Base-by-base conservation (phyloP, 345 rosid species). In the Citrus unshiu region DNA sequence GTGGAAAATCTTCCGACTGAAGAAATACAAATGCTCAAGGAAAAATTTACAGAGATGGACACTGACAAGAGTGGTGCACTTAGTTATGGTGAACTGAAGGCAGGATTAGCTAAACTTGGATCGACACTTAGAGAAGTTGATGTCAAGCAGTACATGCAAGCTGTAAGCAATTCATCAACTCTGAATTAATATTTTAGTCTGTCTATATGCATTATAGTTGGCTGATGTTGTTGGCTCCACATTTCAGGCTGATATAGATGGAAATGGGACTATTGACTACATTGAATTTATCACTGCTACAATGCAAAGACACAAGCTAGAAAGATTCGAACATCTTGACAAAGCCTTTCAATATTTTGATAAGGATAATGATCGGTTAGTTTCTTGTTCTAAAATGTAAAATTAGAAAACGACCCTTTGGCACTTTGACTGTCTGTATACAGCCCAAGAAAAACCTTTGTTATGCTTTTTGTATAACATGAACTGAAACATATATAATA, bases 301-400 rank as follows among this genome's bases (percentile, higher is more conserved):
- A 56, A 92, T 95, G 98, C 95, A 92, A 77, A 92, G 91, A 82
- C 87, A 93, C 81, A 89, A 87, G 85, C 86, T 93, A 56, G 97
- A 92, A 83, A 85, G 89, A 73, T 92, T 91, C 27, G 97, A 91
- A 46, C 88, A 88, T 75, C 91, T 95, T 49, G 81, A 85, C 87
- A 91, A 86, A 86, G 97, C 98, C 69, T 95, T 95, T 70, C 95
- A 87, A 79, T 84, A 93, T 83, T 95, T 95, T 58, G 98, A 95
- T 62, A 95, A 91, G 84, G 98, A 95, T 74, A 81, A 85, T 57
- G 90, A 95, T 18, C 92, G 98, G 98, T 91, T 59, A 86, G 93
- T 77, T 70, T 49, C 62, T 16, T 2, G n/a, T 59, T 58, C 70
- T 19, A 39, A 27, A 37, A 0, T 56, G 5, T 46, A 13, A 46